phyloP scores from a whole-genome alignment of 2,329 filamentous ascomycete genomes.

The Pezicula radicicola region DNA sequence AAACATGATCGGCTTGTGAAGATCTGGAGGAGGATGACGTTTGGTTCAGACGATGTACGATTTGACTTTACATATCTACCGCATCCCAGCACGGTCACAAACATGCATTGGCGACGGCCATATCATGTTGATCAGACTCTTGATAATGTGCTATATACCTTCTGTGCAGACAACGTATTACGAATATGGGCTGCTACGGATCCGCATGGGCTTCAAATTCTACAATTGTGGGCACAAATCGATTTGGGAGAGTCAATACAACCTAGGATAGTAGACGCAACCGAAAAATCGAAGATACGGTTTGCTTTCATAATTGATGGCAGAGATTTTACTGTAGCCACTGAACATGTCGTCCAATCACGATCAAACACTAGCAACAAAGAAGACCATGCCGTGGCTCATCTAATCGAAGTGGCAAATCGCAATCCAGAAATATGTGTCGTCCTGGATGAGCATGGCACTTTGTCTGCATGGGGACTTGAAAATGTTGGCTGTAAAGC shows the following conservation, averaged over 20 bases:
- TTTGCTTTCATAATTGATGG: constrained; percentile 84
- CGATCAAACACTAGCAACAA: constrained; percentile 44
- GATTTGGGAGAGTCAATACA: constrained; percentile 73
- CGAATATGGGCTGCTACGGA: constrained; percentile 83
- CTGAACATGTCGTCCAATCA: constrained; percentile 71
- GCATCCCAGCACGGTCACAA: constrained; percentile 80
- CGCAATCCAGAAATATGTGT: constrained; percentile 84
- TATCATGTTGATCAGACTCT: constrained; percentile 73
- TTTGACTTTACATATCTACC: constrained; percentile 90
- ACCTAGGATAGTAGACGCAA: constrained; percentile 13
- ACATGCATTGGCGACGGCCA: constrained; percentile 80
- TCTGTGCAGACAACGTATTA: constrained; percentile 76
- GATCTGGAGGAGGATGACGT: constrained; percentile 85
- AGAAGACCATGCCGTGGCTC: constrained; percentile 71
- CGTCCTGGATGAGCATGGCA: constrained; percentile 76
- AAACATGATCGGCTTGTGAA: constrained; percentile 81
- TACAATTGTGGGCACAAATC: constrained; percentile 78
- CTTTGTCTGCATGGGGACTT: constrained; percentile 89
- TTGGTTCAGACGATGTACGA: constrained; percentile 75
- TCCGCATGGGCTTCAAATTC: constrained; percentile 63
- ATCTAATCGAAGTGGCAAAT: constrained; percentile 82
- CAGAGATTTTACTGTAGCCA: constrained; percentile 72
- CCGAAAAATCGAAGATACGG: constrained; percentile 36
- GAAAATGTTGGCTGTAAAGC: constrained; percentile 77
- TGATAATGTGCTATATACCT: constrained; percentile 87